phyloP scores from a whole-genome alignment of 2,329 filamentous ascomycete genomes.

The Fulvia fulva region DNA sequence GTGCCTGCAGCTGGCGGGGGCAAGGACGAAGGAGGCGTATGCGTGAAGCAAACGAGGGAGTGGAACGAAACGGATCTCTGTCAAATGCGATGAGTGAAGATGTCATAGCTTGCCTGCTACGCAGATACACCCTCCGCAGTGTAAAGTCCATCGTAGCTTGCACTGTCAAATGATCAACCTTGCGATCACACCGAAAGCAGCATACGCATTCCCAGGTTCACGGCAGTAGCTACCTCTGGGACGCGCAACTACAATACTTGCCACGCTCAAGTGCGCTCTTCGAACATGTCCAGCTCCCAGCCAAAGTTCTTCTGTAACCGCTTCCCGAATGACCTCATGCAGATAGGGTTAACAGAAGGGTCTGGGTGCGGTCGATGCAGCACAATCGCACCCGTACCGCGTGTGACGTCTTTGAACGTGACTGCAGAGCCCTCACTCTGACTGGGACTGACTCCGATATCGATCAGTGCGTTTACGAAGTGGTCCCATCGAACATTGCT shows the following conservation, averaged over 20 bases:
- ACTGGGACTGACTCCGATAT: neutral
- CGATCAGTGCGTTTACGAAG: slow-evolving; percentile 4
- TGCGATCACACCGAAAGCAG: too few species aligned
- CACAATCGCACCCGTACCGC: slow-evolving; percentile 1
- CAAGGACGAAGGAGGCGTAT: slow-evolving; percentile 49
- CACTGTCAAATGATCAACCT: too few species aligned
- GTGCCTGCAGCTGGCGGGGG: slow-evolving; percentile 43
- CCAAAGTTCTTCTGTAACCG: neutral
- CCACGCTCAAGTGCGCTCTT: neutral
- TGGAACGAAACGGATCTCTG: too few species aligned
- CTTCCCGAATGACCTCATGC: neutral
- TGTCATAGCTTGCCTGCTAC: too few species aligned
- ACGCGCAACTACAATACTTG: too few species aligned
- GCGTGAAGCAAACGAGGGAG: too few species aligned
- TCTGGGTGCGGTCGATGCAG: slow-evolving; percentile 5
- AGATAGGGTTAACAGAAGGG: slow-evolving; percentile 2
- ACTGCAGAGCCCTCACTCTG: slow-evolving; percentile 1
- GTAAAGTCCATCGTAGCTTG: too few species aligned
- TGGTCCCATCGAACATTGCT: slow-evolving; percentile 2
- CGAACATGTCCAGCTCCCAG: neutral
- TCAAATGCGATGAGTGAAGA: too few species aligned
- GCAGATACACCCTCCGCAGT: too few species aligned
- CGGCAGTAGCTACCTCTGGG: too few species aligned
- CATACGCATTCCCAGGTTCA: too few species aligned
- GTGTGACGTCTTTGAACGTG: neutral